These are phyloP conservation scores for Botrytis sinoallii DNA, from an alignment of 2,329 filamentous ascomycete species.

Conservation along the genomic window DNA sequence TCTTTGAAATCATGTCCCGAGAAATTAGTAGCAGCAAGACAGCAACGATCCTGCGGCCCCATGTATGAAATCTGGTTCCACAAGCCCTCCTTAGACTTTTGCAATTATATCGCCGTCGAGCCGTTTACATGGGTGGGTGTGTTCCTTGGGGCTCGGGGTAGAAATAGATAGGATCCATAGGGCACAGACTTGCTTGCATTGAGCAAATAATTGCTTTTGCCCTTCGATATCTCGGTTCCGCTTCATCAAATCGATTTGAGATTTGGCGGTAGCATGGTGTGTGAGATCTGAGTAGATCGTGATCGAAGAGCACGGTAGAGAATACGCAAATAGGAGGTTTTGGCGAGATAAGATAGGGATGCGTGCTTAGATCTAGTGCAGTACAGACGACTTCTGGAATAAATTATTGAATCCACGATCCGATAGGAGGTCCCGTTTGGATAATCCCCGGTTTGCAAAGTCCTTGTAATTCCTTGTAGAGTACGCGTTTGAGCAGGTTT, in stretches of 20 bases:
- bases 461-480: background rate
- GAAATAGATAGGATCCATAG: background rate
- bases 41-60: background rate
- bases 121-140: background rate
- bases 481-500: background rate
- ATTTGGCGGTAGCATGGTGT: background rate
- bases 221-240: background rate
- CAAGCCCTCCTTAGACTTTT: background rate
- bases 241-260: background rate
- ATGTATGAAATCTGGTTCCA: background rate
- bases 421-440: background rate
- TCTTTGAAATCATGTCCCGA: background rate
- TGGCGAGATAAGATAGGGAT: constrained; percentile 4
- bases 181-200: constrained; percentile 7
- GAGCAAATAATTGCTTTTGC: constrained; percentile 7
- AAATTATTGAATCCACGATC: background rate
- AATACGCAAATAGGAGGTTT: background rate
- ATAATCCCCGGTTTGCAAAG: background rate
- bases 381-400: background rate
- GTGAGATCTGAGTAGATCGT: background rate
- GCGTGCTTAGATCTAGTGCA: background rate
- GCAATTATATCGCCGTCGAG: background rate
- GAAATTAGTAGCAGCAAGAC: background rate
- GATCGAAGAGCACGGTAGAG: background rate
- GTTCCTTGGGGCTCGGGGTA: background rate